phyloP scores from a whole-genome alignment of 805 yeast genomes.

The Priceomyces fermenticarens region DNA sequence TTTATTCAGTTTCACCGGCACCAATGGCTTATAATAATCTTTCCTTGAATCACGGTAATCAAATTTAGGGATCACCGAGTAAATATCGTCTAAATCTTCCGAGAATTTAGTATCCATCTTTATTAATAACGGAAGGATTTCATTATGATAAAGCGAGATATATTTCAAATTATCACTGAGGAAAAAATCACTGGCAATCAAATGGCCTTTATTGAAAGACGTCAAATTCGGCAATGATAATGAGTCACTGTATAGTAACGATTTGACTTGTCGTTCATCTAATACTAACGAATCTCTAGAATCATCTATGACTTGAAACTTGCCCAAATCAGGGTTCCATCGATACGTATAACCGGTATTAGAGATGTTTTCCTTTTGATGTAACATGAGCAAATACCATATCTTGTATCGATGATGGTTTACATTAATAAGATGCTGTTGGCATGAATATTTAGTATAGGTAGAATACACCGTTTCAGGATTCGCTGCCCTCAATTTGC shows the following conservation, averaged over 20 bases:
- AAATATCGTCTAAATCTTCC: constrained; percentile 29
- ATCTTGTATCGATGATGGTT: constrained; percentile 34
- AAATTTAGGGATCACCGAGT: constrained; percentile 30
- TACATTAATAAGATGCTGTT: constrained; percentile 35
- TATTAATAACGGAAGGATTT: constrained; percentile 29
- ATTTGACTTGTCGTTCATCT: constrained; percentile 30
- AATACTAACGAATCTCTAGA: constrained; percentile 19
- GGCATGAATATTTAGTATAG: constrained; percentile 38
- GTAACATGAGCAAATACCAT: constrained; percentile 32
- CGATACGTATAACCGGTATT: constrained; percentile 25
- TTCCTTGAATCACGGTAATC: constrained; percentile 26
- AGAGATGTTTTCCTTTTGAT: constrained; percentile 19
- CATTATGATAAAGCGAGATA: constrained; percentile 37
- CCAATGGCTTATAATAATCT: constrained; percentile 24
- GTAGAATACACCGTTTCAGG: constrained; percentile 40
- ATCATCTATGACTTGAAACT: constrained; percentile 30
- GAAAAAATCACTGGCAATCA: constrained; percentile 35
- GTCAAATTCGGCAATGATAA: constrained; percentile 27
- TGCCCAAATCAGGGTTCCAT: constrained; percentile 35
- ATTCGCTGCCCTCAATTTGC: constrained; percentile 32
- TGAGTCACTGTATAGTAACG: constrained; percentile 28
- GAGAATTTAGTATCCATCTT: constrained; percentile 23
- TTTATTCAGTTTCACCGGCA: constrained; percentile 16
- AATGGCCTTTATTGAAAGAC: constrained; percentile 28
- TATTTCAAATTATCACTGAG: constrained; percentile 31